A percentile compares a stretch with the other conserved stretches of the same genome.
Conservation (phyloP, 2,329 filamentous ascomycete genomes). For the Fusarium camptoceras region DNA sequence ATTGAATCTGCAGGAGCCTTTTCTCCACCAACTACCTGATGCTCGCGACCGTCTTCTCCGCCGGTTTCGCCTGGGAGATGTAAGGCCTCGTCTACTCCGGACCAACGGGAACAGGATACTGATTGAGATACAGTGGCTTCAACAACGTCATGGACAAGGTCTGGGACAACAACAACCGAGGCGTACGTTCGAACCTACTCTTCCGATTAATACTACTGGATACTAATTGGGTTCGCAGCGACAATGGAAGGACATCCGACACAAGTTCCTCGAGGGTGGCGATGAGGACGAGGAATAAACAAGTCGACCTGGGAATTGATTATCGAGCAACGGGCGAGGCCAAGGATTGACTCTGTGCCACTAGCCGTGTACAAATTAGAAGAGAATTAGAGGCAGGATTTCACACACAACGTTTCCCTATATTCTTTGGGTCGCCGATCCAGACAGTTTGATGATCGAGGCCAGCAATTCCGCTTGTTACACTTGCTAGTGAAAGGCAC, state of each 20-base stretch:
- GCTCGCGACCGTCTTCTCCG: slow-evolving; percentile 85
- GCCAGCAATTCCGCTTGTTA: neutral
- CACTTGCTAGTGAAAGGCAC: neutral
- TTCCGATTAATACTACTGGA: neutral
- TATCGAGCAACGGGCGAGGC: slow-evolving; percentile 37
- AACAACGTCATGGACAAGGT: slow-evolving; percentile 84
- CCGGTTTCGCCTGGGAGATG: slow-evolving; percentile 94
- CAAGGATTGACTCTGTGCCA: slow-evolving; percentile 44
- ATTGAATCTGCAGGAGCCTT: slow-evolving; percentile 70
- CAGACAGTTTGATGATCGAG: neutral
- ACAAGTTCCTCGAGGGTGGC: slow-evolving; percentile 80
- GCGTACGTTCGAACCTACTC: slow-evolving; percentile 71
- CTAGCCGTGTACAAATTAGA: slow-evolving; percentile 52
- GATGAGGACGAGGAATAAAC: slow-evolving; percentile 58
- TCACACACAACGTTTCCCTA: slow-evolving; percentile 36
- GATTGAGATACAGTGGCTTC: slow-evolving; percentile 73
- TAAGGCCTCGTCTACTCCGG: slow-evolving; percentile 62
- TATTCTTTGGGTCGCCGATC: slow-evolving; percentile 5
- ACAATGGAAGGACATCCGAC: slow-evolving; percentile 99
- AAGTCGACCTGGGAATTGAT: slow-evolving; percentile 16
- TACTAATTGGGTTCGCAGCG: slow-evolving; percentile 68
- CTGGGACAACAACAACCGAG: slow-evolving; percentile 92
- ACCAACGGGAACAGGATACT: slow-evolving; percentile 45
- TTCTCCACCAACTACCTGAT: slow-evolving; percentile 91
- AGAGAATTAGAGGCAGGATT: slow-evolving; percentile 48